phyloP scores from a whole-genome alignment of 768 basidiomycete genomes.

The Gelatoporia subvermispora region DNA sequence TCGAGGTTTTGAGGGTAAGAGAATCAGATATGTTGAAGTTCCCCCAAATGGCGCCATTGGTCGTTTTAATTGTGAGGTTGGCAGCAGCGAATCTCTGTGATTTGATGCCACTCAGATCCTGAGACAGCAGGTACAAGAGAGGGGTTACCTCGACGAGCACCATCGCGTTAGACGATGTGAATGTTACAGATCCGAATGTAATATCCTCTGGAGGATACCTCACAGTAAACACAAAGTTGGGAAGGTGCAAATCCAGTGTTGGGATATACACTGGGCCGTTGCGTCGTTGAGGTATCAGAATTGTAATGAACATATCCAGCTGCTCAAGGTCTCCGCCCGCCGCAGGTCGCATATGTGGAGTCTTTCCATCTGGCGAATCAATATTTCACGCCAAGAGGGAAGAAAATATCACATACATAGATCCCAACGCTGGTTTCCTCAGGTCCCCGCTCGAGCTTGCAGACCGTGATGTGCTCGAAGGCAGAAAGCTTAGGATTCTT shows the following conservation, averaged over 20 bases:
- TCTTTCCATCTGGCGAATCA: too few relatives aligned
- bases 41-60: constrained; percentile 32
- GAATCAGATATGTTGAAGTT: constrained; percentile 25
- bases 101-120: background rate
- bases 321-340: background rate
- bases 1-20: constrained; percentile 29
- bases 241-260: constrained; percentile 7
- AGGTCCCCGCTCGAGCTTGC: constrained; percentile 12
- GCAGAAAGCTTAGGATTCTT: background rate
- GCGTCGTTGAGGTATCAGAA: constrained; percentile 1
- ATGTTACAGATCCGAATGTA: constrained; percentile 4
- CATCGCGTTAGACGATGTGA: background rate
- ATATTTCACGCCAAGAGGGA: too few relatives aligned
- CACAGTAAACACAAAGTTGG: constrained; percentile 1
- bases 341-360: background rate
- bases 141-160: constrained; percentile 2
- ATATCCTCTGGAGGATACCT: background rate
- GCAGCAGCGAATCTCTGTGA: constrained; percentile 28
- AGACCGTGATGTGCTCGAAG: constrained; percentile 10
- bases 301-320: background rate
- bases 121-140: too few relatives aligned
- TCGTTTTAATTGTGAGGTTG: constrained; percentile 19
- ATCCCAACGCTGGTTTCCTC: constrained; percentile 9
- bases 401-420: constrained; percentile 3
- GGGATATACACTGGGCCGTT: background rate